A percentile compares a stretch with the other conserved stretches of the same genome.
Conservation (phyloP, 164 flowering plant species). For the Vitis rotundifolia region DNA sequence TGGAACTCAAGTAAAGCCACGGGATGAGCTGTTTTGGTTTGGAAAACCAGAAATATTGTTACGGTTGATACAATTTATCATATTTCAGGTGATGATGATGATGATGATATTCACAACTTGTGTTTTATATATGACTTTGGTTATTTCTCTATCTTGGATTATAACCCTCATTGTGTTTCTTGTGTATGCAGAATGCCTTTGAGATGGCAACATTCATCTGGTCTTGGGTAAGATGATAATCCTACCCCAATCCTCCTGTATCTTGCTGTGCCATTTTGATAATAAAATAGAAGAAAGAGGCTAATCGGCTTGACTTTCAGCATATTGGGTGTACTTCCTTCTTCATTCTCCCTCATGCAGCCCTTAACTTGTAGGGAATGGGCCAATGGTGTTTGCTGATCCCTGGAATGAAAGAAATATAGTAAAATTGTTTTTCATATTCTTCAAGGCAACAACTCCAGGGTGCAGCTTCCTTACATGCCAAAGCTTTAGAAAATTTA, state of each 20-base stretch:
- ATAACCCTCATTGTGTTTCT: constrained; percentile 9
- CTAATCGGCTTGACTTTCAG: too few relatives aligned
- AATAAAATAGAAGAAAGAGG: not conserved
- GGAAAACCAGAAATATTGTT: constrained; percentile 75
- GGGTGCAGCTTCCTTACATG: too few relatives aligned
- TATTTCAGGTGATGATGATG: constrained; percentile 68
- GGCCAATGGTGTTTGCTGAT: not conserved
- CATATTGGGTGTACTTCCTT: too few relatives aligned
- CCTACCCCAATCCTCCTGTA: not conserved
- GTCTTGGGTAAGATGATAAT: constrained; percentile 67
- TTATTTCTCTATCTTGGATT: not conserved
- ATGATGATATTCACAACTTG: not conserved
- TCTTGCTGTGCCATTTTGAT: not conserved
- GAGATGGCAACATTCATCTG: constrained; percentile 97
- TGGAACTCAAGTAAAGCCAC: constrained; percentile 70
- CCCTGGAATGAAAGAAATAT: not conserved
- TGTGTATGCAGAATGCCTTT: constrained; percentile 80
- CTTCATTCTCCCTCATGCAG: too few relatives aligned
- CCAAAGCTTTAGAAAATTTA: too few relatives aligned
- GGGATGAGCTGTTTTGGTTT: constrained; percentile 93
- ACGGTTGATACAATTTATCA: constrained; percentile 83
- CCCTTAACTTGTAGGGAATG: too few relatives aligned
- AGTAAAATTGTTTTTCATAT: not conserved
- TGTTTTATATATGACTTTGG: not conserved
- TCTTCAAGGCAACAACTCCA: not conserved